Evolutionary conservation across 345 rosid species (phyloP), one percentile per base, ranked within the genome.

Genomic region (Leavenworthia alabamica): DNA sequence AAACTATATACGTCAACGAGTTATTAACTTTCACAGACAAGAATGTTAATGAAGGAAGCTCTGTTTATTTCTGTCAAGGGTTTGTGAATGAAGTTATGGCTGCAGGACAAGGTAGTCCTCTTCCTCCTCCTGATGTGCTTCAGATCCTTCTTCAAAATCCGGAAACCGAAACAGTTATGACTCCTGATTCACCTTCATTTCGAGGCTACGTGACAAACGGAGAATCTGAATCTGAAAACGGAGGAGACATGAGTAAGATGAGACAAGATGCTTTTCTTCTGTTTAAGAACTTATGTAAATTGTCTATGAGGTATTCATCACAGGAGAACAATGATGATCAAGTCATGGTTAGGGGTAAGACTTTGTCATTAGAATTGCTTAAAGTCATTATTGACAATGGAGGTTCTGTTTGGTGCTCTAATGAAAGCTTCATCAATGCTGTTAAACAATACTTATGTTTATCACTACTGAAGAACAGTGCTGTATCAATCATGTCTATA

Each of bases 401-500:
- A 1, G 90, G 97, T 67, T 81, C 88, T 39, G 66, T 88, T 48
- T 88, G 96, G 97, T 81, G 77, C 41, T 54, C 78, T 24, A 71
- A 90, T 64, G 89, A 77, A 20, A 89, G 99, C 77, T 90, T 85
- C 78, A 79, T 93, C 62, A 79, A 60, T 79, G 91, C 83, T 8
- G 70, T 90, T 14, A 93, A 86, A 81, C 90, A 93, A 56, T 90
- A 80, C 69, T 90, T 89, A 46, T 93, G 97, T 80, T 53, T 93
- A 56, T 94, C 99, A 15, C 64, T 94, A 71, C 78, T 94, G 24
- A 94, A 94, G 88, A 90, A 94, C 80, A 93, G 97, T 71, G 95
- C 96, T 26, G 71, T 93, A 61, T 84, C 97, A 19, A 87, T 86
- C 44, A 90, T 90, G 97, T 82, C 99, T 11, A 79, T 93, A 69